Evolutionary conservation across 2,329 filamentous ascomycete genomes (phyloP), one percentile per base, ranked within the genome.

Genomic region (Aspergillus sp.): DNA sequence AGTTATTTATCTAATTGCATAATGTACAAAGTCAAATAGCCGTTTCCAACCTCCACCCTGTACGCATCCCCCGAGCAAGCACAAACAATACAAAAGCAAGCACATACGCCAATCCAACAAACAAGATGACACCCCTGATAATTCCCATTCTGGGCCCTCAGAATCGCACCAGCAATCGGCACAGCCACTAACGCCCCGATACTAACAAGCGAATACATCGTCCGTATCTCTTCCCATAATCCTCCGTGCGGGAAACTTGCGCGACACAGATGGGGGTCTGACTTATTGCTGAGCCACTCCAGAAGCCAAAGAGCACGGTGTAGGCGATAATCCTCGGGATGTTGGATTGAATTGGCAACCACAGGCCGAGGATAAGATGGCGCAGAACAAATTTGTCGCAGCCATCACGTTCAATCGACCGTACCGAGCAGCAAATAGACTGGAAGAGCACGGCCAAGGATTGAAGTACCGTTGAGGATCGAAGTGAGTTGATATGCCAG

Each of bases 321-420:
- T 51, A 56, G 2, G 44, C 48, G n/a, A 68, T 56, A 2, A 64
- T 52, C 1, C 49, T 50, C 0, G 50, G 51, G 10, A 47, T 46
- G 9, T 50, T 56, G 1, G 30, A 42, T 2, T 50, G 53, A 0
- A 50, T 47, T 0, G 45, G 47, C 1, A 56, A 43, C 63, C 63
- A 65, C 1, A 66, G 42, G 0, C 50, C 50, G 2, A 65, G 46
- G 0, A 53, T 56, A 0, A 54, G 2, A 63, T 33, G 0, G 51
- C 41, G 23, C 56, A 64, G 0, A 56, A 15, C 0, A 56, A 17
- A 2, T 49, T 43, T 2, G 53, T 60, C 4, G 58, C 15, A 2
- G 51, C 43, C 57, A 65, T 61, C 6, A 55, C 50, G 17, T 65
- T 66, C 33, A 65, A 65, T 3, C 61, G 58, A 15, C 67, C 66